A percentile compares a stretch with the other conserved stretches of the same genome.
These are phyloP conservation scores for Aspergillus unguis DNA, from an alignment of 2,329 filamentous ascomycete genomes.

Conservation along the genomic window DNA sequence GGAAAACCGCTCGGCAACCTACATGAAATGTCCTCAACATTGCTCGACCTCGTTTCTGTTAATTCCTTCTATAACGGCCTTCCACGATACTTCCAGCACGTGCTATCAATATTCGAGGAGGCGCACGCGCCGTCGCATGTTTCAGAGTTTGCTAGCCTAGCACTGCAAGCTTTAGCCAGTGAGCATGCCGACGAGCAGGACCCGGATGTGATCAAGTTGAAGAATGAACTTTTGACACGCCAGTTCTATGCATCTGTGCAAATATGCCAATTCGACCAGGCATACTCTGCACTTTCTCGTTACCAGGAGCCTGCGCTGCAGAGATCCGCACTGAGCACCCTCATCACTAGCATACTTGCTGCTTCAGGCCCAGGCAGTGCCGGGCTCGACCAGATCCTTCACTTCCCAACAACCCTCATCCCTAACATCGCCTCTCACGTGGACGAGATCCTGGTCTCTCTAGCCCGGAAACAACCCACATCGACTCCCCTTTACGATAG, in stretches of 20 bases:
- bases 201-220: conserved; percentile 43
- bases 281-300: conserved; percentile 72
- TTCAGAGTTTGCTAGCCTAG: conserved; percentile 75
- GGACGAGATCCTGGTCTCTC: conserved; percentile 70
- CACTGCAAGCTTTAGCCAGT: conserved; percentile 60
- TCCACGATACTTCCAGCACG: conserved; percentile 80
- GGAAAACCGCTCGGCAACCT: conserved; percentile 46
- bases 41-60: conserved; percentile 74
- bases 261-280: conserved; percentile 75
- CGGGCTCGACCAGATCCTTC: conserved; percentile 60
- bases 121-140: conserved; percentile 75
- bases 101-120: conserved; percentile 77
- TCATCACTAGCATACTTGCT: conserved; percentile 52
- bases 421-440: conserved; percentile 72
- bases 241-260: conserved; percentile 79
- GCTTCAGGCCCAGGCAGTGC: conserved; percentile 38
- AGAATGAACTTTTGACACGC: conserved; percentile 72
- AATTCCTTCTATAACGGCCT: conserved; percentile 67
- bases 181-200: conserved; percentile 32
- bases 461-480: conserved; percentile 67
- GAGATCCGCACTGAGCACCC: conserved; percentile 65
- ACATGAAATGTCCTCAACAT: conserved; percentile 51
- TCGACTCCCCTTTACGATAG: conserved; percentile 47
- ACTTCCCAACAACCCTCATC: conserved; percentile 63
- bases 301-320: conserved; percentile 71